Base-by-base conservation (phyloP, 805 yeast genomes). In the Zygoascus tannicola region DNA sequence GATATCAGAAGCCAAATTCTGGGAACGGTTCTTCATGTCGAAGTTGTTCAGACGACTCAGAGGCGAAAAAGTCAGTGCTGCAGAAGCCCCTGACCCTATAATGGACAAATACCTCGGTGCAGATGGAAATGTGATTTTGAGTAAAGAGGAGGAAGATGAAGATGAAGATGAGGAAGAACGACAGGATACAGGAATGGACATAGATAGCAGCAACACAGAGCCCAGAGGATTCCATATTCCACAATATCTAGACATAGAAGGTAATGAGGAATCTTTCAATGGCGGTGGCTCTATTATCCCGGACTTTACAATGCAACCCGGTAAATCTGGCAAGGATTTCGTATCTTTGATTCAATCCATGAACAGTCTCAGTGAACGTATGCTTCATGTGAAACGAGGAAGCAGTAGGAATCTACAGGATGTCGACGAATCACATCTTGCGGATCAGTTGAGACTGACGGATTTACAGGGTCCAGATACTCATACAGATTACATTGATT, bases 11-110 rank as follows among this genome's bases (percentile, higher is more conserved):
- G 88, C 90, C 35, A 95, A 84, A 57, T 92, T 92, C 55, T 92
- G 98, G 98, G 85, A 95, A 8, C 69, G 97, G 49, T 92, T 92
- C 56, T 92, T 92, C 70, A 80, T 85, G 55, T 87, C 97, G 0
- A 82, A 86, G 55, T 66, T 92, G 48, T 92, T 88, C 57, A 71
- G 96, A 52, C 76, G 87, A 55, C 67, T 92, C 28, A 73, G 95
- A 59, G 98, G 98, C 46, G 97, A 92, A 57, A 80, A 78, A 51
- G 74, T 86, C 43, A 77, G 80, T 55, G 64, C 74, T 2, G 81
- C 76, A 57, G 85, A 85, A 50, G 73, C 94, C 50, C 87, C 92
- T 43, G 97, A 92, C 62, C 73, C 80, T 3, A 72, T 87, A 4
- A 69, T 92, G 47, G 98, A 92, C 62, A 80, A 82, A 55, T 92